Evolutionary conservation across 352 stramenopile genomes (phyloP), one percentile per base, ranked within the genome.

Genomic region (Aphanomyces cochlioides): DNA sequence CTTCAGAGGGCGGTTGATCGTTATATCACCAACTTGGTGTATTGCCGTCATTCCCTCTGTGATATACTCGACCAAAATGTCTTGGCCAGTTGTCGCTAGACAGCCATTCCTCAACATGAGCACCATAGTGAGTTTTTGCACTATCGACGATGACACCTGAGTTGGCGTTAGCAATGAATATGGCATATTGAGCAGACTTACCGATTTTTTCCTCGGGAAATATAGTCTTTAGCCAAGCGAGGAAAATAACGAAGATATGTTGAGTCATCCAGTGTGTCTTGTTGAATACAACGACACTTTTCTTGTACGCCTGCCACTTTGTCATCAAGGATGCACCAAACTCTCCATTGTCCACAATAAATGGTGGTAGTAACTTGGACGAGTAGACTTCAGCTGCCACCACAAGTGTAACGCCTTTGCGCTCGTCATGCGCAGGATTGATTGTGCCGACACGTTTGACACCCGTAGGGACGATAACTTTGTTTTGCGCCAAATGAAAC

Each of bases 251-350:
- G n/a, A 53, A 53, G 45, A 53, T 53, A 19, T 53, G n/a, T 19
- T 53, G 45, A 53, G 45, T 53, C 45, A 53, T 53, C 45, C 45
- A 53, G 45, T 53, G 45, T 19, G 45, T 53, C n/a, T 15, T 19
- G n/a, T 53, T 53, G 45, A 53, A 2, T 15, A 53, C 45, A 53
- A 53, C 1, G 45, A n/a, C 45, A 53, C 45, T 53, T 53, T 53
- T 53, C n/a, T 53, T 53, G 45, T 53, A 53, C 45, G 45, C 13
- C n/a, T 1, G 1, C 45, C 45, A 53, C n/a, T 53, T 19, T 53
- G 13, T 15, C 45, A 53, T 53, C 45, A 53, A 19, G 13, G 13
- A n/a, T 19, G 45, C 45, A 53, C n/a, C 45, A 50, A 50, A 50
- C 45, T 53, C 45, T n/a, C 45, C 45, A 53, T 1, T 53, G 45